Conservation (phyloP, 176 grass and related monocot genomes). For the Oryza officinalis region DNA sequence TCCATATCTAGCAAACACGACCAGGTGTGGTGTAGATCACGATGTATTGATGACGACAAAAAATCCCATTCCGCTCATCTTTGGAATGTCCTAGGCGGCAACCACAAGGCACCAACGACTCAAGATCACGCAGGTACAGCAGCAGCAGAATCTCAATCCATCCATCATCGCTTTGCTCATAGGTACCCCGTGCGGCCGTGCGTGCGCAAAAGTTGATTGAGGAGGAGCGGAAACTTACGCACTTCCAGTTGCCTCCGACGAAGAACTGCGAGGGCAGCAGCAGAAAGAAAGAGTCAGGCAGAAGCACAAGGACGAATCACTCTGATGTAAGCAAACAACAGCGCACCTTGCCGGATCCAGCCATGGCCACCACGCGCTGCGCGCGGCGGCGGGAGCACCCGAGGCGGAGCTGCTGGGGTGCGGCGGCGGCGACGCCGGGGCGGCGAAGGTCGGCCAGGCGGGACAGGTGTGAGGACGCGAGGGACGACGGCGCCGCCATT, state of each 20-base stretch:
- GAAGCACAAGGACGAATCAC: background rate
- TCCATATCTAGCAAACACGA: background rate
- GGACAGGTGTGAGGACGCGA: constrained; percentile 64
- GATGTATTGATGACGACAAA: constrained; percentile 26
- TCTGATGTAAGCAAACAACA: background rate
- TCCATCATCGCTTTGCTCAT: background rate
- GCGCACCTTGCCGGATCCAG: constrained; percentile 84
- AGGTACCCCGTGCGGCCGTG: background rate
- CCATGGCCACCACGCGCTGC: constrained; percentile 83
- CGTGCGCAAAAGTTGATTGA: background rate
- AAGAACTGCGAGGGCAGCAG: constrained; percentile 72
- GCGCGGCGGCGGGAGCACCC: constrained; percentile 52
- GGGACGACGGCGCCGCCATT: constrained; percentile 71
- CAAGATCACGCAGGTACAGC: background rate
- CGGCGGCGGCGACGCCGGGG: background rate
- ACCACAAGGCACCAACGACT: constrained; percentile 4
- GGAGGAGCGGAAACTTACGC: constrained; percentile 63
- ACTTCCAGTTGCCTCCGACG: constrained; percentile 99
- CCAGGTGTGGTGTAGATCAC: constrained; percentile 8
- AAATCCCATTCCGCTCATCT: constrained; percentile 18
- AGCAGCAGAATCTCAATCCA: constrained; percentile 25
- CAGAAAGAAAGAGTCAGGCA: background rate
- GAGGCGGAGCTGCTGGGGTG: constrained; percentile 55
- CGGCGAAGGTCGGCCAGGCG: constrained; percentile 54
- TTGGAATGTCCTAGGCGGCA: constrained; percentile 29